Percentiles rank a stretch among this genome's conserved stretches.
These are phyloP conservation scores for Pestalotiopsis fici DNA, from an alignment of 2,329 filamentous ascomycete genomes.

Conservation along the genomic window DNA sequence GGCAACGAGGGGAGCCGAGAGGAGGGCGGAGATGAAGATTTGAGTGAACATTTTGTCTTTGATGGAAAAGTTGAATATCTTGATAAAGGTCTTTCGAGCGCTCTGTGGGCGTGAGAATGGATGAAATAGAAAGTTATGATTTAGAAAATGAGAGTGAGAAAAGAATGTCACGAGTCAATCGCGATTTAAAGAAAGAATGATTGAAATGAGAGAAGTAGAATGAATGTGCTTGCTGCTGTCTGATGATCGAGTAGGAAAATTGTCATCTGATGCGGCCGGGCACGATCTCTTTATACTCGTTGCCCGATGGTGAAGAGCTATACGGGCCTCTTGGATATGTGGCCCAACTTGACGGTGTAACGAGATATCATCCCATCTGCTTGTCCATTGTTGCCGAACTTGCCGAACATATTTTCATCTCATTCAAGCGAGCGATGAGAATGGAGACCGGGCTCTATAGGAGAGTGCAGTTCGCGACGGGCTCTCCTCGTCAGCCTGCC, in stretches of 20 bases:
- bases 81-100: constrained; percentile 5
- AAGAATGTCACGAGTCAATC: constrained; percentile 6
- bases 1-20: constrained; percentile 22
- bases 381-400: background rate
- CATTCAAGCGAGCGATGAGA: background rate
- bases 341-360: background rate
- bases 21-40: background rate
- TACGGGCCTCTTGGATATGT: background rate
- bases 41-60: constrained; percentile 4
- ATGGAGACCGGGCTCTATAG: background rate
- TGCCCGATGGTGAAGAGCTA: background rate
- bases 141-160: background rate
- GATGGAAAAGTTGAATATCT: constrained; percentile 23
- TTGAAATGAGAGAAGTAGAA: background rate
- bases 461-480: background rate
- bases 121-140: background rate
- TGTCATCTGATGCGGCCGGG: background rate
- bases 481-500: background rate
- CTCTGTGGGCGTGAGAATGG: background rate
- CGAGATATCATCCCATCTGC: background rate
- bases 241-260: background rate
- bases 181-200: background rate
- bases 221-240: background rate
- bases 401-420: background rate
- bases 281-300: background rate